Percentiles rank a stretch among this genome's conserved stretches.
Conservation (phyloP, 192 early-diverging fungal genomes). For the Allomyces macrogynus region DNA sequence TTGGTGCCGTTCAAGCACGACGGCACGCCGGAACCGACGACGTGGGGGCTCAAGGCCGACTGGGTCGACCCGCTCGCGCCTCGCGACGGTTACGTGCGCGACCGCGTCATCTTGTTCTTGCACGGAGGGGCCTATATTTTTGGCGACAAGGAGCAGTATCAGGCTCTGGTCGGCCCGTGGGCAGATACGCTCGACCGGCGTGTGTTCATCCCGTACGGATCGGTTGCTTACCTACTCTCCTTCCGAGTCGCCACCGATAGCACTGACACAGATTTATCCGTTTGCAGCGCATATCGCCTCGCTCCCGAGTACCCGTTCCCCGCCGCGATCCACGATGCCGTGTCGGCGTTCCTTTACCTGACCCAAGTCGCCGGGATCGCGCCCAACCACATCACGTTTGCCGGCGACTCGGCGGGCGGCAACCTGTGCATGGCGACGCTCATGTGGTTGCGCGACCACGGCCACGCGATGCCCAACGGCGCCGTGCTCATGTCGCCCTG, state of each 20-base stretch:
- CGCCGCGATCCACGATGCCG: constrained; percentile 54
- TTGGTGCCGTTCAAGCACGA: not conserved
- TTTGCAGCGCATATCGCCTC: constrained; percentile 49
- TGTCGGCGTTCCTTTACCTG: constrained; percentile 51
- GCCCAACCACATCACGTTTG: constrained; percentile 19
- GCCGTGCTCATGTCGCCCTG: constrained; percentile 41
- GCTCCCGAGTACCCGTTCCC: constrained; percentile 67
- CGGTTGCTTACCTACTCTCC: not conserved
- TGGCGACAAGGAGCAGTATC: constrained; percentile 14
- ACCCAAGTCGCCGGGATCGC: constrained; percentile 22
- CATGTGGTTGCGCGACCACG: constrained; percentile 32
- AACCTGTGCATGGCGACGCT: constrained; percentile 26
- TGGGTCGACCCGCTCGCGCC: not conserved
- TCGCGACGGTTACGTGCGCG: not conserved
- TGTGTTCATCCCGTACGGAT: constrained; percentile 16
- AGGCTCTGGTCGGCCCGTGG: constrained; percentile 17
- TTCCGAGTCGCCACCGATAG: not conserved
- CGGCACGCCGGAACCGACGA: not conserved
- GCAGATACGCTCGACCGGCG: constrained; percentile 23
- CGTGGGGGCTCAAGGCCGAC: not conserved
- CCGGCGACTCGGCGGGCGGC: constrained; percentile 28
- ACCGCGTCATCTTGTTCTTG: constrained; percentile 42
- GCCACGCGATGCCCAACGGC: constrained; percentile 31
- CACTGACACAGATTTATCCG: not conserved
- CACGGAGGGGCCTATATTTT: constrained; percentile 55